A percentile compares a stretch with the other conserved stretches of the same genome.
phyloP scores from a whole-genome alignment of 805 yeast species.

The Yarrowia hollandica region DNA sequence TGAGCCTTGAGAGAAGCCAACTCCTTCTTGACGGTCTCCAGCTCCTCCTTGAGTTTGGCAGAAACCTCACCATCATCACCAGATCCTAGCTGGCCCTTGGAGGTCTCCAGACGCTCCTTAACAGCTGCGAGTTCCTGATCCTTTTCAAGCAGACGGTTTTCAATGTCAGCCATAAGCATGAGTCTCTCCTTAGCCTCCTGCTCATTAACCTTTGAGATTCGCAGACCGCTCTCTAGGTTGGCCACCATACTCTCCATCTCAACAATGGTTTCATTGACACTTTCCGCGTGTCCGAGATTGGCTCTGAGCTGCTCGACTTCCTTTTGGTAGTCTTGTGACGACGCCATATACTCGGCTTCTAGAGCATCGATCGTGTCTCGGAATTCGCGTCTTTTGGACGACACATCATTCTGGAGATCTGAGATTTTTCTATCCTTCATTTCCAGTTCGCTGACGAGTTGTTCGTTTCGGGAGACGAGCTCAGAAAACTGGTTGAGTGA shows the following conservation, averaged over 20 bases:
- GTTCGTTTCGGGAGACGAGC: conserved; percentile 14
- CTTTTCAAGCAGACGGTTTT: conserved; percentile 41
- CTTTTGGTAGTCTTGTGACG: conserved; percentile 34
- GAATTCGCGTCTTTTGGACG: conserved; percentile 40
- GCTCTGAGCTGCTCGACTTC: conserved; percentile 34
- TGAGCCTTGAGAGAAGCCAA: not conserved
- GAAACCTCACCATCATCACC: not conserved
- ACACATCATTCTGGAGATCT: conserved; percentile 37
- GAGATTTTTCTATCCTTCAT: conserved; percentile 39
- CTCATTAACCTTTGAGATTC: conserved; percentile 34
- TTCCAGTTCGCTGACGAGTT: conserved; percentile 27
- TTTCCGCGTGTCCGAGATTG: conserved; percentile 33
- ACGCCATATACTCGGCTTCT: conserved; percentile 36
- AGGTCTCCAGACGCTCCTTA: conserved; percentile 29
- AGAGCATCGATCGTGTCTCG: conserved; percentile 38
- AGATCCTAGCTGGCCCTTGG: conserved; percentile 24
- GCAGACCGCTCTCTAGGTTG: conserved; percentile 35
- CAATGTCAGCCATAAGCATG: conserved; percentile 42
- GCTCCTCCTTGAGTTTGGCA: conserved; percentile 22
- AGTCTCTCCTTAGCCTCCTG: conserved; percentile 40
- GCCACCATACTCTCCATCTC: conserved; percentile 37
- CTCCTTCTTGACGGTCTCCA: not conserved
- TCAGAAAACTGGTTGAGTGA: conserved; percentile 25
- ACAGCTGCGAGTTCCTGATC: conserved; percentile 37
- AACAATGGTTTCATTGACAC: conserved; percentile 33